Evolutionary conservation across 345 rosid genomes (phyloP).

Genomic region (Eucalyptus marginata): DNA sequence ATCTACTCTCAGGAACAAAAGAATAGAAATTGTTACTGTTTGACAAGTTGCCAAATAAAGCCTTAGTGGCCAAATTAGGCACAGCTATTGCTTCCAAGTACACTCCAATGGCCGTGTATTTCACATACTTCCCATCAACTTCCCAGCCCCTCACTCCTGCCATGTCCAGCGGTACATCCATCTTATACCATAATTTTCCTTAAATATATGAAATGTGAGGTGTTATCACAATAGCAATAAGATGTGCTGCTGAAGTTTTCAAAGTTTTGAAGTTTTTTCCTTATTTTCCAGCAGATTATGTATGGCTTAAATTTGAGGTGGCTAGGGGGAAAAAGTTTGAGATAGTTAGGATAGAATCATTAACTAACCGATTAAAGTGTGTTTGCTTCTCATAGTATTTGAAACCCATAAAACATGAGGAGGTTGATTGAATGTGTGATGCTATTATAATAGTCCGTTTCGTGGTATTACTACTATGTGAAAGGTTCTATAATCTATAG

Average conservation of each 20-base stretch:
- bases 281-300: not conserved
- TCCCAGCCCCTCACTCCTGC: conserved; percentile 56
- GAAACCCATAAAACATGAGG: not conserved
- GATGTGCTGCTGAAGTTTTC: not conserved
- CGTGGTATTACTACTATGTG: not conserved
- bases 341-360: not conserved
- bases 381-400: not conserved
- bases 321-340: not conserved
- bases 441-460: too few relatives aligned
- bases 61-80: conserved; percentile 26
- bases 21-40: too few relatives aligned
- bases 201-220: not conserved
- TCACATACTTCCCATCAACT: conserved; percentile 45
- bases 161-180: not conserved
- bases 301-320: not conserved
- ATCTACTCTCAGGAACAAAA: too few relatives aligned
- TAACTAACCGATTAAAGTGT: not conserved
- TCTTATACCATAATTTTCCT: not conserved
- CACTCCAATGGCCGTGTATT: conserved; percentile 63
- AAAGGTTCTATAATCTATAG: not conserved
- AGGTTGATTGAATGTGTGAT: not conserved
- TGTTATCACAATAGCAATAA: not conserved
- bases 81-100: conserved; percentile 45
- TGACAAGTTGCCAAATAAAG: too few relatives aligned
- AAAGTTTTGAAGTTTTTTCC: not conserved